Evolutionary conservation across 2,329 filamentous ascomycete genomes (phyloP).

Genomic region (Fusarium poae): DNA sequence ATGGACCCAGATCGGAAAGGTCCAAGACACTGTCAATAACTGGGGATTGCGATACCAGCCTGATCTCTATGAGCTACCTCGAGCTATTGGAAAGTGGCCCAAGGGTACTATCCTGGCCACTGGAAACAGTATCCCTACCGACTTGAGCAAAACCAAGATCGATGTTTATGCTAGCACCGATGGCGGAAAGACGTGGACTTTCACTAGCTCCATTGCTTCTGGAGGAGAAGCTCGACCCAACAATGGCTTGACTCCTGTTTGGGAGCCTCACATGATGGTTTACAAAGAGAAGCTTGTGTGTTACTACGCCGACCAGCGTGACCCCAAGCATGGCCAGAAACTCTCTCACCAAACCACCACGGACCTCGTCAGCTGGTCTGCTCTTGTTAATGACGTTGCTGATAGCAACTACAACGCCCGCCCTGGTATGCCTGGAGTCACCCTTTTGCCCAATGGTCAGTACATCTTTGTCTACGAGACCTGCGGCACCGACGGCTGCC

Average conservation of each 20-base stretch:
- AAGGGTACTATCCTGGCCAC: slow-evolving; percentile 74
- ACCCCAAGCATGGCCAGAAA: slow-evolving; percentile 73
- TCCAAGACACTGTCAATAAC: slow-evolving; percentile 73
- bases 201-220: slow-evolving; percentile 73
- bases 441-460: slow-evolving; percentile 66
- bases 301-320: slow-evolving; percentile 80
- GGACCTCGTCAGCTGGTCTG: slow-evolving; percentile 71
- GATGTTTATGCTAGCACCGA: slow-evolving; percentile 75
- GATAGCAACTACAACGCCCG: slow-evolving; percentile 71
- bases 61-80: slow-evolving; percentile 73
- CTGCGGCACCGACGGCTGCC: slow-evolving; percentile 59
- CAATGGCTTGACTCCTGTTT: slow-evolving; percentile 76
- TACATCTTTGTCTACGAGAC: slow-evolving; percentile 74
- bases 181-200: slow-evolving; percentile 72
- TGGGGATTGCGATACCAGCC: slow-evolving; percentile 80
- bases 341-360: slow-evolving; percentile 72
- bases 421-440: slow-evolving; percentile 76
- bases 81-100: slow-evolving; percentile 67
- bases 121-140: slow-evolving; percentile 69
- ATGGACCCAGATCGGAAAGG: slow-evolving; percentile 74
- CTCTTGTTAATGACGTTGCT: slow-evolving; percentile 69
- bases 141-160: slow-evolving; percentile 74
- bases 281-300: slow-evolving; percentile 70
- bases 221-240: slow-evolving; percentile 72
- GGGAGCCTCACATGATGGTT: slow-evolving; percentile 77